Conservation (phyloP, 306 rosid species). For the Purshia tridentata region DNA sequence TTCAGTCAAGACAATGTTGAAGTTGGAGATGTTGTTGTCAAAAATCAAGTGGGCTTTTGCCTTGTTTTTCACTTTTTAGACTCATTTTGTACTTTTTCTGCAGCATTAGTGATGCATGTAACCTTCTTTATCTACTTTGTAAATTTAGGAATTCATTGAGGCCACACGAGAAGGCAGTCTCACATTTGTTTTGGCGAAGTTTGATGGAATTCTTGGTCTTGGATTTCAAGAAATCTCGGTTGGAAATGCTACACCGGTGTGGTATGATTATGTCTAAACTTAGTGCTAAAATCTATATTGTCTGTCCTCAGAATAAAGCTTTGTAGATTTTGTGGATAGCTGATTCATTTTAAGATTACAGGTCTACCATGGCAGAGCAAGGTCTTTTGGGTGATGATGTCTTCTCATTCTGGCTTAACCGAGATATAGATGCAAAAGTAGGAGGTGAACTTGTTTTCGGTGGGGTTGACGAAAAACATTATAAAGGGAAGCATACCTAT, state of each 20-base stretch:
- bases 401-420: constrained; percentile 89
- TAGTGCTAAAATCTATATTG: constrained; percentile 12
- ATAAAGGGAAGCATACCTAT: constrained; percentile 69
- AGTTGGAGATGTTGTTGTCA: constrained; percentile 64
- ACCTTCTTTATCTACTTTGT: constrained; percentile 3
- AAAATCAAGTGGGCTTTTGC: constrained; percentile 56
- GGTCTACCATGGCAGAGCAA: constrained; percentile 76
- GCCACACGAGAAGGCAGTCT: constrained; percentile 74
- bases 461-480: constrained; percentile 69
- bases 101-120: constrained; percentile 8
- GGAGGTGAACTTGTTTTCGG: constrained; percentile 90
- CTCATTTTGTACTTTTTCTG: constrained; percentile 15
- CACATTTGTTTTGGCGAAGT: constrained; percentile 63
- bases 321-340: neutral
- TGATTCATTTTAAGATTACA: constrained; percentile 35
- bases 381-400: constrained; percentile 59
- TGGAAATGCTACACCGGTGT: constrained; percentile 64
- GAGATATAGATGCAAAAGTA: constrained; percentile 44
- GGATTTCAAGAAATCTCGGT: constrained; percentile 93
- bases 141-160: constrained; percentile 76
- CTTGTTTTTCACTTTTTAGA: neutral
- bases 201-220: constrained; percentile 86
- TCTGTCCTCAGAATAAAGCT: constrained; percentile 6
- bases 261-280: constrained; percentile 43
- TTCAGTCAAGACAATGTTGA: constrained; percentile 71